A percentile compares a stretch with the other conserved stretches of the same genome.
These are phyloP conservation scores for Cystobasidium slooffiae DNA, from an alignment of 1,284 basidiomycete genomes.

Conservation along the genomic window DNA sequence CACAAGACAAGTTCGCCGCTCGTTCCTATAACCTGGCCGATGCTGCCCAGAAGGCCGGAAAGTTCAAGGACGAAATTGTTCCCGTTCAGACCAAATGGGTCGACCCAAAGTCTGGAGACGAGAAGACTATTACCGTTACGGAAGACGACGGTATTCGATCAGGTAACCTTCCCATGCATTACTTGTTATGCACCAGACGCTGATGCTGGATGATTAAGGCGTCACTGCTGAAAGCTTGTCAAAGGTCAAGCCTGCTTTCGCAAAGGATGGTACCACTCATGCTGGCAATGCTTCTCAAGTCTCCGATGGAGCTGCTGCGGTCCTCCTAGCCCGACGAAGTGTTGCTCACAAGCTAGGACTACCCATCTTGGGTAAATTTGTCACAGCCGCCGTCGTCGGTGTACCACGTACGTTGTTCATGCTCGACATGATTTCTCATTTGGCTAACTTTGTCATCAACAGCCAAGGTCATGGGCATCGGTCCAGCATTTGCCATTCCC, in stretches of 20 bases:
- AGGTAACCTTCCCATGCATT: background rate
- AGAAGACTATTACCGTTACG: conserved; percentile 77
- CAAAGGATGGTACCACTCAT: conserved; percentile 85
- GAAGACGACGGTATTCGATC: conserved; percentile 87
- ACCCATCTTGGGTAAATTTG: conserved; percentile 90
- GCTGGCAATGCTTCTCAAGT: conserved; percentile 77
- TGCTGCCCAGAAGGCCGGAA: conserved; percentile 82
- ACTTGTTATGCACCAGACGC: background rate
- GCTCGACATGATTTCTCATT: background rate
- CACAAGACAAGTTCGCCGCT: conserved; percentile 85
- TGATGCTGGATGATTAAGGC: conserved; percentile 52
- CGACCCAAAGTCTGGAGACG: conserved; percentile 85
- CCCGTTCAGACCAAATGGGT: conserved; percentile 69
- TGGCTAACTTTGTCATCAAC: conserved; percentile 22
- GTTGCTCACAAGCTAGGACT: conserved; percentile 86
- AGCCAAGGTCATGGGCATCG: conserved; percentile 75
- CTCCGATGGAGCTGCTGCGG: conserved; percentile 96
- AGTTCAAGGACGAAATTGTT: conserved; percentile 90
- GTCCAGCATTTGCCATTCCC: conserved; percentile 89
- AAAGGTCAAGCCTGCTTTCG: conserved; percentile 94
- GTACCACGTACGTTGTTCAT: conserved; percentile 55
- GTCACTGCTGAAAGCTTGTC: conserved; percentile 82
- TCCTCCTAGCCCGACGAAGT: conserved; percentile 82
- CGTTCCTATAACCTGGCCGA: conserved; percentile 82
- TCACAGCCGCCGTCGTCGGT: conserved; percentile 76